Evolutionary conservation across 208 protist genomes (phyloP), one percentile per base, ranked within the genome.

Genomic region (Wallacemonas sp.): DNA sequence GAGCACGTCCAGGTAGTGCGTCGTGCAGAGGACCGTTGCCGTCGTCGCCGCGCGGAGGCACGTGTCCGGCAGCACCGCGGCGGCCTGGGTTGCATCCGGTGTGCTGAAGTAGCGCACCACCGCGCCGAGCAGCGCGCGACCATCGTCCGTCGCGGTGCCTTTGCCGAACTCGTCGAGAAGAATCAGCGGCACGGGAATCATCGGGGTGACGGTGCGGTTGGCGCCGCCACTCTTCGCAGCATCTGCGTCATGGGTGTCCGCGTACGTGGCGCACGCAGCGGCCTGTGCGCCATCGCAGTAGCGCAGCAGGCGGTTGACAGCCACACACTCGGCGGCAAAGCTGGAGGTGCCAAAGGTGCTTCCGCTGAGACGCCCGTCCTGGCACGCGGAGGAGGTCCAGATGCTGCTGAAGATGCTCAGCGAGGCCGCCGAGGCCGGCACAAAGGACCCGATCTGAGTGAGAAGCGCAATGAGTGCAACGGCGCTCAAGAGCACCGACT

Each of bases 131-230:
- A 98, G 75, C 12, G 92, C 87, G 14, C 79, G 73, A n/a, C 84
- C 92, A 68, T 97, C 93, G 31, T 82, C 69, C 0, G 93, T 76
- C n/a, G 87, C 62, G 16, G 94, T 98, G 26, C 94, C 97, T 31
- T 97, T 97, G 20, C 97, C 97, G 74, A 98, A 97, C 66, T 99
- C 97, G 69, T 99, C 97, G 31, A 98, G 33, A 16, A 98, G 59
- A 5, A 98, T 65, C 26, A 98, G 73, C 4, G 89, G 82, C 23
- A 28, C 39, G 23, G 50, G 38, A 3, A 38, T 7, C n/a, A n/a
- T 18, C 5, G 36, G 23, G 42, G 42, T 0, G 42, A 20, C 22
- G 8, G 2, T 55, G 48, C 5, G 44, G n/a, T 50, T 50, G 12
- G 16, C 44, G 10, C n/a, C 1, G 20, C 0, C 62, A 29, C 3